Evolutionary conservation across 139 green algal species (phyloP).

Genomic region (Volvox africanus): DNA sequence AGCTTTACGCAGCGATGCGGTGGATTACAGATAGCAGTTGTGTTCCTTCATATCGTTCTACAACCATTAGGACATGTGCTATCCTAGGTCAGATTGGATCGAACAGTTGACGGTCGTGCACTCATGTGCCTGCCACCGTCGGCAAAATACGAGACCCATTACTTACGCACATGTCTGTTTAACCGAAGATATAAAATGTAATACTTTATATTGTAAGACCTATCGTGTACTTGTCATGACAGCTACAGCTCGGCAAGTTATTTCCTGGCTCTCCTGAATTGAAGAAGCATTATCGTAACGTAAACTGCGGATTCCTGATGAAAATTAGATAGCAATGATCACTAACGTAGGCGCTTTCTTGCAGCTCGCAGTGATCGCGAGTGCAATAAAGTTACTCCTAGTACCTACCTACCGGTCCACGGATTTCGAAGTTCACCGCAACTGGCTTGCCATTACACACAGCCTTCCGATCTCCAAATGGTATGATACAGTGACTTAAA

Average conservation of each 20-base stretch:
- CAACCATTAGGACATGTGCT: too few relatives aligned
- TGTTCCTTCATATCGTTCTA: too few relatives aligned
- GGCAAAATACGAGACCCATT: too few relatives aligned
- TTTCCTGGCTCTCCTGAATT: too few relatives aligned
- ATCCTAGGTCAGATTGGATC: neutral
- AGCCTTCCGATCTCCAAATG: constrained; percentile 79
- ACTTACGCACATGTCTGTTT: too few relatives aligned
- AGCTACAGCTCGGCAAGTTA: too few relatives aligned
- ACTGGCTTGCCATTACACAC: constrained; percentile 96
- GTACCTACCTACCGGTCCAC: constrained; percentile 92
- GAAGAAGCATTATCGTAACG: too few relatives aligned
- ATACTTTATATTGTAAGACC: too few relatives aligned
- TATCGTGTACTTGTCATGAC: too few relatives aligned
- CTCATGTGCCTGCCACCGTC: too few relatives aligned
- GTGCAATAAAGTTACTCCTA: constrained; percentile 83
- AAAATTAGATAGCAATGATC: neutral
- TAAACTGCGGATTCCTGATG: neutral
- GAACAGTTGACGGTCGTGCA: neutral
- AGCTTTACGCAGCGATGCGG: neutral
- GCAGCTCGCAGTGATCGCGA: constrained; percentile 43
- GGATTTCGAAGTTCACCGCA: constrained; percentile 97
- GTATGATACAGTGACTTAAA: constrained; percentile 54
- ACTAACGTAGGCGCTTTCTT: neutral
- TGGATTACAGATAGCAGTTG: too few relatives aligned
- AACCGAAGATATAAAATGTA: too few relatives aligned